These are phyloP conservation scores for Cutaneotrichosporon sp. DNA, from an alignment of 1,284 basidiomycete species.

Conservation along the genomic window DNA sequence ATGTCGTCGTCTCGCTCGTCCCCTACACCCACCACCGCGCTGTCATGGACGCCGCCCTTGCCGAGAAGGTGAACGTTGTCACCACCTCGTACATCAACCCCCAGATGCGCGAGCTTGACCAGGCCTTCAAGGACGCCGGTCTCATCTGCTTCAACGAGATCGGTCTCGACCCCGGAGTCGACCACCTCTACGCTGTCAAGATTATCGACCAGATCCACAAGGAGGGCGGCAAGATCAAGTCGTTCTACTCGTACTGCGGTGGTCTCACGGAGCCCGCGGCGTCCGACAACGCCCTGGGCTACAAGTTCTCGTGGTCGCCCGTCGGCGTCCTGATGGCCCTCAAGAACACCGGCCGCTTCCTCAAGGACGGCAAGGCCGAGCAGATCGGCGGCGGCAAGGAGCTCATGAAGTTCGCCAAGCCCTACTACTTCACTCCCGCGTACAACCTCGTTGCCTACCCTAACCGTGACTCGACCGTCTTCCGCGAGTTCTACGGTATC, in stretches of 20 bases:
- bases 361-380: conserved; percentile 61
- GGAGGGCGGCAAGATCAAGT: conserved; percentile 91
- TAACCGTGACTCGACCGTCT: conserved; percentile 90
- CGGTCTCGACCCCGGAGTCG: conserved; percentile 67
- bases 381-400: conserved; percentile 60
- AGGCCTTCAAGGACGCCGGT: conserved; percentile 77
- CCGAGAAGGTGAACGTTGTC: conserved; percentile 83
- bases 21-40: conserved; percentile 89
- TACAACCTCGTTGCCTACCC: conserved; percentile 97
- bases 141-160: conserved; percentile 98
- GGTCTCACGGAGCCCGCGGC: conserved; percentile 82
- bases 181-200: conserved; percentile 95
- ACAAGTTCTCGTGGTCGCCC: conserved; percentile 99
- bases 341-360: conserved; percentile 84
- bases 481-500: conserved; percentile 79
- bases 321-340: conserved; percentile 93
- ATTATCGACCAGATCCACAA: conserved; percentile 90
- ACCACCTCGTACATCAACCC: conserved; percentile 92
- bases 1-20: conserved; percentile 94
- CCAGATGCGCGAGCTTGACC: conserved; percentile 82
- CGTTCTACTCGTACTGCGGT: conserved; percentile 95
- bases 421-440: conserved; percentile 93
- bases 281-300: conserved; percentile 91
- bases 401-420: conserved; percentile 80
- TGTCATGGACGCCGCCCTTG: conserved; percentile 93